Evolutionary conservation across 1,284 basidiomycete species (phyloP), one percentile per base, ranked within the genome.

Genomic region (Austropuccinia psidii): DNA sequence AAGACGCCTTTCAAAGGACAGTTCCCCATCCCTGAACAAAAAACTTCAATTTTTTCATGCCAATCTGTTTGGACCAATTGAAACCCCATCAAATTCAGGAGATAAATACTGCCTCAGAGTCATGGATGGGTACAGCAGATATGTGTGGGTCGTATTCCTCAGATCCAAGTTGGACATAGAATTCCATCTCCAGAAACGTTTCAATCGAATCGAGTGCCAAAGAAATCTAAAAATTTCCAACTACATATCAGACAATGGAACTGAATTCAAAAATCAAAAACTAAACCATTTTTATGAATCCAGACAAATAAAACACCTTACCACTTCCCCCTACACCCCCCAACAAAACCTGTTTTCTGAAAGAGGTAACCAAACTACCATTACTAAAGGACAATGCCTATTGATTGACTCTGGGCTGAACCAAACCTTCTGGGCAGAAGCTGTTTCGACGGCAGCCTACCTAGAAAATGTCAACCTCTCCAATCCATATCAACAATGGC

Each of bases 291-390:
- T 8, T 21, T 58, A 58, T n/a, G 13, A 11, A 5, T 58, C 27
- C 4, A 58, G 41, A 37, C 33, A 39, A n/a, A 41, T 37, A 8
- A 58, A 58, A 35, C 55, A 58, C 31, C 33, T 58, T n/a, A 58
- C 55, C 33, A 58, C 60, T 21, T 41, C 62, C 4, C 62, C 47
- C 8, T 66, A 66, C 37, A 49, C 43, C 11, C 62, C 62, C 4
- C 27, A 67, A 29, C 65, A 67, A 55, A 67, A 67, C 31, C 47
- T 33, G 9, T 31, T 67, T 29, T 31, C 65, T 24, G 65, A 67
- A 29, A 27, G 50, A 15, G 65, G 65, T 17, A 67, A 55, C 24
- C 9, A n/a, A 29, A 66, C 33, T 2, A 66, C 64, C 33, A 54
- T 45, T 21, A 33, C 50, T 17, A 67, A 54, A 41, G 39, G 49